Evolutionary conservation across 495 filamentous ascomycete genomes (phyloP).

Genomic region (Podospora didyma): DNA sequence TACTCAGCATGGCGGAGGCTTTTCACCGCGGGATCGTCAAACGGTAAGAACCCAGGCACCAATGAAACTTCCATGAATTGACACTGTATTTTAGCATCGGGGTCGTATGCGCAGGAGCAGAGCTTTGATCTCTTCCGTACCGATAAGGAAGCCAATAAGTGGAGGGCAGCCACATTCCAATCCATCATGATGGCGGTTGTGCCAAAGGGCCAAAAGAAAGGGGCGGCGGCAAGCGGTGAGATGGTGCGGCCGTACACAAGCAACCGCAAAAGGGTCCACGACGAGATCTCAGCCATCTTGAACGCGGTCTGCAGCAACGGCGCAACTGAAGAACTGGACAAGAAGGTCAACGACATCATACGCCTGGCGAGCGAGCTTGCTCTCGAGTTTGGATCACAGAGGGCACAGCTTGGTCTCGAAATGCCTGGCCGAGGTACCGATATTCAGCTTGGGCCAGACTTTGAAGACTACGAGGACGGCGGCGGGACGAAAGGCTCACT

Average conservation of each 20-base stretch:
- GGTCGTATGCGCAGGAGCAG: neutral
- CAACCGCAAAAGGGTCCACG: constrained; percentile 9
- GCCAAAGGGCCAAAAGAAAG: constrained; percentile 1
- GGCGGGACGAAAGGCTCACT: constrained; percentile 4
- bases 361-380: constrained; percentile 19
- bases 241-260: neutral
- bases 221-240: neutral
- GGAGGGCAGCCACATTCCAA: constrained; percentile 27
- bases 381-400: constrained; percentile 24
- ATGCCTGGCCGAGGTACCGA: constrained; percentile 8
- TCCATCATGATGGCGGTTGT: constrained; percentile 15
- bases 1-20: constrained; percentile 9
- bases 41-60: neutral
- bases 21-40: neutral
- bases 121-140: constrained; percentile 11
- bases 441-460: constrained; percentile 20
- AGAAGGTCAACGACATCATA: constrained; percentile 11
- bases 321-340: constrained; percentile 10
- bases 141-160: constrained; percentile 24
- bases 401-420: constrained; percentile 14
- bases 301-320: neutral
- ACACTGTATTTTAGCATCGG: neutral
- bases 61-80: too few relatives aligned
- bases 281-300: constrained; percentile 7
- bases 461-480: constrained; percentile 23